phyloP scores from a whole-genome alignment of 306 rosid genomes.

The Ziziphus jujuba region DNA sequence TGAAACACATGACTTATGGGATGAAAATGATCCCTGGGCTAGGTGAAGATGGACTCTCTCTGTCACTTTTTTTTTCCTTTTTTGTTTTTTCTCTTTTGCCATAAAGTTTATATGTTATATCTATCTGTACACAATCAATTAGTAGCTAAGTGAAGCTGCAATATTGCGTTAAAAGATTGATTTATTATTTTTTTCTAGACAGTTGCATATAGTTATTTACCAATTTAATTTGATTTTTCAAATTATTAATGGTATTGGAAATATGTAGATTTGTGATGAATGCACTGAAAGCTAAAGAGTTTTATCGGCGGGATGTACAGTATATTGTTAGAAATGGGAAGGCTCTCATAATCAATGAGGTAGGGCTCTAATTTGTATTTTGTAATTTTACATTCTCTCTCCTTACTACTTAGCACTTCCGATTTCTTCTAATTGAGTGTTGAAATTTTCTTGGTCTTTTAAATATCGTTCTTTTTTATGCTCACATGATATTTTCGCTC shows the following conservation, averaged over 20 bases:
- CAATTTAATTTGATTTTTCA: not conserved
- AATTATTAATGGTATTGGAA: slow-evolving; percentile 32
- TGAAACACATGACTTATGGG: slow-evolving; percentile 95
- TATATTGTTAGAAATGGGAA: slow-evolving; percentile 91
- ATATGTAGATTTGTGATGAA: slow-evolving; percentile 87
- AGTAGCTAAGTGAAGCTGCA: slow-evolving; percentile 2
- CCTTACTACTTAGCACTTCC: not conserved
- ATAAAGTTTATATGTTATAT: too few relatives aligned
- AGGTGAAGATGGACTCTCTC: slow-evolving; percentile 50
- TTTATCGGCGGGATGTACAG: slow-evolving; percentile 85
- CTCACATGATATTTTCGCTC: too few relatives aligned
- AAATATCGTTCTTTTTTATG: too few relatives aligned
- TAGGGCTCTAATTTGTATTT: slow-evolving; percentile 19
- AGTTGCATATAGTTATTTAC: not conserved
- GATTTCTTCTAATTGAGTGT: not conserved
- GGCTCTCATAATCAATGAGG: slow-evolving; percentile 98
- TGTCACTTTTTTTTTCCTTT: slow-evolving; percentile 5
- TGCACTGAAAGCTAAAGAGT: slow-evolving; percentile 95
- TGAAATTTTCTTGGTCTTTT: too few relatives aligned
- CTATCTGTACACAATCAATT: too few relatives aligned
- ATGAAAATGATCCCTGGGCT: slow-evolving; percentile 99
- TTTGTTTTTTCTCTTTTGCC: slow-evolving; percentile 3
- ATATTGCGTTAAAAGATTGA: slow-evolving; percentile 10
- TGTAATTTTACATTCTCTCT: not conserved
- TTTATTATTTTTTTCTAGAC: not conserved